These are phyloP conservation scores for Tylopilus balloui DNA, from an alignment of 768 basidiomycete species.

Conservation along the genomic window DNA sequence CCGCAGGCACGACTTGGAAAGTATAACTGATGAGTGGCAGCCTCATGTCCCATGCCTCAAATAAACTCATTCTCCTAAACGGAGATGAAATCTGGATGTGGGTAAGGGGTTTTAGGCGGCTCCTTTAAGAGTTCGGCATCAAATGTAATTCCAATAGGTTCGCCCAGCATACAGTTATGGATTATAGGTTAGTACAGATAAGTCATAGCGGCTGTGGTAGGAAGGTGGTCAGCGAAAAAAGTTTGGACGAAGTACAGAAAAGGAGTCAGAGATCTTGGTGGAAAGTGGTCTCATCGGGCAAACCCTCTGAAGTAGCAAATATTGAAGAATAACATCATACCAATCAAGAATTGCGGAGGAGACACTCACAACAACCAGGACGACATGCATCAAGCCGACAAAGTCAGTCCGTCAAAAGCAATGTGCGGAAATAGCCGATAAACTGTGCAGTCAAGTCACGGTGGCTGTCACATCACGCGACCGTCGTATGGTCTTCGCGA, in stretches of 20 bases:
- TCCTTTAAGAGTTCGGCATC: background rate
- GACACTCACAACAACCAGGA: slow-evolving; percentile 14
- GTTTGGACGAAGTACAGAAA: background rate
- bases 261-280: slow-evolving; percentile 69
- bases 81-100: too few species aligned
- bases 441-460: slow-evolving; percentile 61
- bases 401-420: background rate
- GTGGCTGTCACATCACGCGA: slow-evolving; percentile 55
- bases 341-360: background rate
- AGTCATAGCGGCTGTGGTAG: background rate
- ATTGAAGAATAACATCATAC: slow-evolving; percentile 47
- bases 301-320: slow-evolving; percentile 69
- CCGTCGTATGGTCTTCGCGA: slow-evolving; percentile 29
- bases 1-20: too few species aligned
- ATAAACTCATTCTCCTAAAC: background rate
- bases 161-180: background rate
- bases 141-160: background rate
- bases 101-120: too few species aligned
- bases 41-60: background rate
- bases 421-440: slow-evolving; percentile 30
- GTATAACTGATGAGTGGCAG: too few species aligned
- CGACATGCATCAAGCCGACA: background rate
- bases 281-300: slow-evolving; percentile 57
- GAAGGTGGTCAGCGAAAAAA: slow-evolving; percentile 8
- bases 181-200: background rate